Evolutionary conservation across 768 basidiomycete species (phyloP), one percentile per base, ranked within the genome.

Genomic region (Tubosaeta sp.): DNA sequence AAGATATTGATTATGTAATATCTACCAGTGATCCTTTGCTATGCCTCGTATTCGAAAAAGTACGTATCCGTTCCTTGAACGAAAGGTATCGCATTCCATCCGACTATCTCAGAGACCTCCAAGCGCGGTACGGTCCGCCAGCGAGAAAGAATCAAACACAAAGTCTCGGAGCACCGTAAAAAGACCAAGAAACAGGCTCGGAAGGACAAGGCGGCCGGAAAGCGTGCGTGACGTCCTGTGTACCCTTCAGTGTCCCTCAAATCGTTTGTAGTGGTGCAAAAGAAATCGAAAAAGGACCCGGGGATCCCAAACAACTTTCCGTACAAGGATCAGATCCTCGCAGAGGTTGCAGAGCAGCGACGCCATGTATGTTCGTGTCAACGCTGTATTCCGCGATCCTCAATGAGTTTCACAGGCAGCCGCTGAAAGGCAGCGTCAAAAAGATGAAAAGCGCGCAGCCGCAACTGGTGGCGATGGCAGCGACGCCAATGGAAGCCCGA

Each of bases 231-330:
- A 40, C 30, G 8, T n/a, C 34, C 14, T 4, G n/a, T 4, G 10
- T 50, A 25, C 3, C 4, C 41, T 18, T 8, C 10, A 3, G 19
- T 35, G n/a, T 18, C n/a, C 19, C 25, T 24, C 45, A 55, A 38
- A 52, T 51, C 46, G 6, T 6, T 43, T 34, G 38, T 49, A 59
- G 59, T 21, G 45, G 46, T 51, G 25, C 81, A 84, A 54, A 78
- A 81, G 62, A 67, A 67, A 50, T 67, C 64, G 8, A 70, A 59
- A 55, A 94, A 91, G 68, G 94, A 97, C 67, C 91, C 89, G 27
- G 94, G 94, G 40, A 93, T 96, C 57, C 94, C 94, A 7, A 94
- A 88, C 69, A 84, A 83, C 52, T 93, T 93, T 71, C 93, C 91
- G 4, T 94, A 86, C 77, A 97, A 95, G 71, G 94, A 94, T 61